Base-by-base conservation (phyloP, 306 rosid genomes). In the Hippophae rhamnoides region DNA sequence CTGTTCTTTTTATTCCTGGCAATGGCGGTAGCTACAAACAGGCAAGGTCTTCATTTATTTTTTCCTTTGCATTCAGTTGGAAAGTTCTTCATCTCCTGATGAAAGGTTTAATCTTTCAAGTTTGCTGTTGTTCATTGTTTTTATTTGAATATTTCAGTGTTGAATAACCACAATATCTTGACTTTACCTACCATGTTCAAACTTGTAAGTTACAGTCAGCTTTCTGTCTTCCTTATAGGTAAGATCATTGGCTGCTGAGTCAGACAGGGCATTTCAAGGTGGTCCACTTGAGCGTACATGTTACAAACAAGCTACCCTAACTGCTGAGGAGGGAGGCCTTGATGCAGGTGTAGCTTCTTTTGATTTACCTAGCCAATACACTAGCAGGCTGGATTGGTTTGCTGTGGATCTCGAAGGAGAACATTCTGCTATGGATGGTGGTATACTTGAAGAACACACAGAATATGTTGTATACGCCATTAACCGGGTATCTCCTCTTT, bases 11-110 rank as follows among this genome's bases (percentile, higher is more conserved):
- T 64, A 87, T 93, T 74, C 99, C 99, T 0, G 99, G 99, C 55
- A 93, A 93, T 72, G 95, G 99, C 49, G 99, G 99, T 56, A 93
- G 99, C 84, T 93, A 80, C 93, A 93, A 88, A 77, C 97, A 93
- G 99, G 99, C 83, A 78, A 71, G 90, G 82, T 75, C 70, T 77
- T 76, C 74, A 72, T 69, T 66, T 65, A 57, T 72, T 64, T n/a
- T 48, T 31, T 50, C 52, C 11, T 13, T 57, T 53, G 38, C 14
- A 14, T 52, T 63, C 7, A 25, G 52, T 42, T 54, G 42, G 52
- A 42, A 51, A 38, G 1, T 8, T 2, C 10, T 26, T 7, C 31
- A 54, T 54, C 1, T 54, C 57, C 64, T 50, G 13, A 12, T 13
- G 40, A 41, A 12, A 41, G 14, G 13, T 10, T 9, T 58, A 13